These are phyloP conservation scores for Rhododendron molle DNA, from an alignment of 148 eudicot genomes.

Conservation along the genomic window DNA sequence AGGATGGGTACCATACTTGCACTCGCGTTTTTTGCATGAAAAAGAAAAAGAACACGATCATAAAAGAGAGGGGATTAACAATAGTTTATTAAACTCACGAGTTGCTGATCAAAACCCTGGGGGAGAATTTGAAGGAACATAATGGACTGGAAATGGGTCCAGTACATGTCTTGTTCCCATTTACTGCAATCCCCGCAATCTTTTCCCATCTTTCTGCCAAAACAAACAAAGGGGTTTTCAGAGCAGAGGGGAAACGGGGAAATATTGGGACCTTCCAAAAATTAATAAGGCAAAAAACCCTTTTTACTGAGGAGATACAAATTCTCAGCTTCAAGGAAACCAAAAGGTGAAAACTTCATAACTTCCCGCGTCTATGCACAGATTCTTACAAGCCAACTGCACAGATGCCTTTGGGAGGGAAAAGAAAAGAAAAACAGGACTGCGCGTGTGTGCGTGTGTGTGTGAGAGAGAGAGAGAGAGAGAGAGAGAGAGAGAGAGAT, in stretches of 20 bases:
- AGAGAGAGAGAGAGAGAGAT: neutral
- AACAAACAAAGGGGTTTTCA: neutral
- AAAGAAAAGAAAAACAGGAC: neutral
- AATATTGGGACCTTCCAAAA: neutral
- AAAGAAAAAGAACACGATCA: too few relatives aligned
- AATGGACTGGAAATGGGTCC: slow-evolving; percentile 37
- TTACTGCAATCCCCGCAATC: slow-evolving; percentile 32
- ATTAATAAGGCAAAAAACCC: neutral
- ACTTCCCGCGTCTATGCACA: neutral
- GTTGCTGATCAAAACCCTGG: slow-evolving; percentile 35
- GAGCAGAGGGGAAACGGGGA: neutral
- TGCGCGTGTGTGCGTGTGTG: neutral
- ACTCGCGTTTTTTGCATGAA: too few relatives aligned
- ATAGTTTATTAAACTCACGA: slow-evolving; percentile 23
- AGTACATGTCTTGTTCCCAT: slow-evolving; percentile 40
- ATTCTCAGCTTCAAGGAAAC: neutral
- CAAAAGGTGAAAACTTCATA: neutral
- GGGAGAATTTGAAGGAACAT: slow-evolving; percentile 41
- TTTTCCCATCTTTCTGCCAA: slow-evolving; percentile 25
- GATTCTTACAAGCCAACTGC: neutral
- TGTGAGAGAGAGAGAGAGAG: too few relatives aligned
- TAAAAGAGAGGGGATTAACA: neutral
- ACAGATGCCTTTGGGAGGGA: neutral
- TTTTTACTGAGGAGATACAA: neutral
- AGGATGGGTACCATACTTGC: too few relatives aligned